Evolutionary conservation across 768 basidiomycete species (phyloP).

Genomic region (Panellus pusillus): DNA sequence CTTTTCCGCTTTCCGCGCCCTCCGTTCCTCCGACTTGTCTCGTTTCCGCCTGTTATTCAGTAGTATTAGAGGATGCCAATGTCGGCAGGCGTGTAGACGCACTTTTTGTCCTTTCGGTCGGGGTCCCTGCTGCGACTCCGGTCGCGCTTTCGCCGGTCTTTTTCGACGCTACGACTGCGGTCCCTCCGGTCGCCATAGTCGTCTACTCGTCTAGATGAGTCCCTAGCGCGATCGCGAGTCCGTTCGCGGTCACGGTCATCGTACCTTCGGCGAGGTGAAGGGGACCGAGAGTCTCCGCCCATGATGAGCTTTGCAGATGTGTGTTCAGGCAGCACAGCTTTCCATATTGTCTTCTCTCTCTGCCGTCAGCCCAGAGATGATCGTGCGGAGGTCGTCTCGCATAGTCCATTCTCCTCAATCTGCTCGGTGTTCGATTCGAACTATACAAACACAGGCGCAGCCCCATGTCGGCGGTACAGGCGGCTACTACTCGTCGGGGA

Average conservation of each 20-base stretch:
- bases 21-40: conserved; percentile 85
- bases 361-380: no score
- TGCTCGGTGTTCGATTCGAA: background rate
- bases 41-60: conserved; percentile 62
- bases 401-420: background rate
- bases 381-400: background rate
- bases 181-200: conserved; percentile 32
- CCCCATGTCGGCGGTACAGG: conserved; percentile 6
- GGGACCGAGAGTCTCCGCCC: conserved; percentile 38
- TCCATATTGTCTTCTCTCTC: no score
- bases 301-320: background rate
- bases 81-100: conserved; percentile 19
- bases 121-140: conserved; percentile 40
- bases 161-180: conserved; percentile 21
- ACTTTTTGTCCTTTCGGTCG: conserved; percentile 50
- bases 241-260: conserved; percentile 38
- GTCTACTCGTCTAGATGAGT: conserved; percentile 35
- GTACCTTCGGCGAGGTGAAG: conserved; percentile 43
- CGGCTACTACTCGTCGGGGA: conserved; percentile 3
- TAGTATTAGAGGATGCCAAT: conserved; percentile 9
- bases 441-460: conserved; percentile 12
- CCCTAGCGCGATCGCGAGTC: conserved; percentile 32
- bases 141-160: conserved; percentile 29
- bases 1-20: conserved; percentile 86
- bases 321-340: no score